Evolutionary conservation across 2,329 filamentous ascomycete species (phyloP), one percentile per base, ranked within the genome.

Genomic region (Trichophyton benhamiae): DNA sequence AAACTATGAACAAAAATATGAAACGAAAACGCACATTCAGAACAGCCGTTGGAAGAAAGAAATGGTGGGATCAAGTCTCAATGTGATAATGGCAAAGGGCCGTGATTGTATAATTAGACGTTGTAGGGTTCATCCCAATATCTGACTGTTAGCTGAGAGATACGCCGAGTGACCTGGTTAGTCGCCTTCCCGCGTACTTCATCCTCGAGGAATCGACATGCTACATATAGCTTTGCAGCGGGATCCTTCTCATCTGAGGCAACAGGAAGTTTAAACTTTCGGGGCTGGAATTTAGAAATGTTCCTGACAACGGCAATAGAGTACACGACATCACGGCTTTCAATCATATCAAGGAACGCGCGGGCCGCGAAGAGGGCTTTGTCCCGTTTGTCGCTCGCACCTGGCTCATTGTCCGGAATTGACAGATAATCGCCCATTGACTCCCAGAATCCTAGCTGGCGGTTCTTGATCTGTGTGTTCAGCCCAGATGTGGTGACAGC

Each of bases 241-340:
- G 84, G 80, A 57, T 88, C 85, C 52, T 79, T 81, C 72, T 89
- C 87, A 68, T 87, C 85, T 25, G 80, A 78, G 63, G 76, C 81
- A 65, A 81, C 81, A 36, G 82, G 65, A 80, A 82, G 9, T 82
- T 81, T 68, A 81, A 84, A 53, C 84, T 63, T 65, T n/a, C 57
- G 38, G 3, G 65, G 65, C 36, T 66, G 64, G 20, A 63, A 82
- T 36, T 85, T 84, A 53, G 87, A 85, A 58, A 91, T 79, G 64
- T 91, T 84, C 27, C 90, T 85, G 15, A 88, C 85, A 61, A 95
- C 83, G 7, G 88, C 89, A 66, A 96, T 87, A 0, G 89, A 94
- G 74, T 96, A 96, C 61, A 96, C 83, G 17, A 96, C 87, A 71
- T 96, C 91, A 60, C 91, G 85, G 68, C 92, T 94, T 75, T 96